Evolutionary conservation across 352 stramenopile species (phyloP).

Genomic region (Phytophthora pseudosyringae): DNA sequence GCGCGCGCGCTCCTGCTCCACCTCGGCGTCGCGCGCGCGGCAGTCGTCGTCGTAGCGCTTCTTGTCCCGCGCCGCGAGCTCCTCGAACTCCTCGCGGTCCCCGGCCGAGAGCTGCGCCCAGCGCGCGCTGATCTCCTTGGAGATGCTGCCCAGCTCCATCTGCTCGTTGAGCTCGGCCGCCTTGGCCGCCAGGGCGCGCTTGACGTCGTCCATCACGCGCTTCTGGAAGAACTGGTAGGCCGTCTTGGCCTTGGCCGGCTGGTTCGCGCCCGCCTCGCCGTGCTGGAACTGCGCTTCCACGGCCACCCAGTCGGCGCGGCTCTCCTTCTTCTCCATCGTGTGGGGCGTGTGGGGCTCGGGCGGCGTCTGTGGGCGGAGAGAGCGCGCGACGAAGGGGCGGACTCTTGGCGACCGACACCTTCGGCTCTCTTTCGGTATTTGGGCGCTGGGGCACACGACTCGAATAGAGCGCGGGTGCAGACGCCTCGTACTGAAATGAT

Average conservation of each 20-base stretch:
- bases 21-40: constrained; percentile 68
- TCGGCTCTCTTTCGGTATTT: background rate
- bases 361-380: background rate
- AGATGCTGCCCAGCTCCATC: constrained; percentile 69
- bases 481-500: constrained; percentile 2
- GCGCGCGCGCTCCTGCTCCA: constrained; percentile 73
- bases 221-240: constrained; percentile 88
- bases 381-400: background rate
- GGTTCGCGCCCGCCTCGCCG: constrained; percentile 30
- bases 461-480: background rate
- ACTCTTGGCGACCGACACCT: background rate
- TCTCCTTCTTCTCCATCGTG: constrained; percentile 65
- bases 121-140: constrained; percentile 78
- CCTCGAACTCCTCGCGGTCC: constrained; percentile 74
- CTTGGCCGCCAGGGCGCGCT: constrained; percentile 51
- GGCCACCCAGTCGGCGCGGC: constrained; percentile 76
- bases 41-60: constrained; percentile 82
- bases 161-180: constrained; percentile 56
- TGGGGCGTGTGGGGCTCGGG: background rate
- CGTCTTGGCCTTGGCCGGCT: constrained; percentile 71
- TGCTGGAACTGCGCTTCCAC: constrained; percentile 83
- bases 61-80: constrained; percentile 64
- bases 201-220: constrained; percentile 66
- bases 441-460: background rate
- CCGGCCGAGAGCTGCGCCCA: constrained; percentile 72